Percentiles rank a stretch among this genome's conserved stretches.
phyloP scores from a whole-genome alignment of 169 alveolate species.

The Cryptosporidium felis region DNA sequence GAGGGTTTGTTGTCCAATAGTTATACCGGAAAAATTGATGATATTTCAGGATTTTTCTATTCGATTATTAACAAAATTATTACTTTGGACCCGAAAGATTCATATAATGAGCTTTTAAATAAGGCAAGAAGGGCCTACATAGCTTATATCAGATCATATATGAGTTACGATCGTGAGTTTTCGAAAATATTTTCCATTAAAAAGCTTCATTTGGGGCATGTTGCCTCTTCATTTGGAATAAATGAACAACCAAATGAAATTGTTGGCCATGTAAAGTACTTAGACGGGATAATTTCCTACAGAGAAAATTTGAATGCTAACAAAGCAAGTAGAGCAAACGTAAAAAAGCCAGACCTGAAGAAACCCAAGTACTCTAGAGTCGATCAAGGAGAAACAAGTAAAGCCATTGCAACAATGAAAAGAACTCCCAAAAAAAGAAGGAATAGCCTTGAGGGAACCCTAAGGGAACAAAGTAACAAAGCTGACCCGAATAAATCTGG shows the following conservation, averaged over 20 bases:
- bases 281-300: conserved; percentile 29
- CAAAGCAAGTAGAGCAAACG: neutral
- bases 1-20: conserved; percentile 43
- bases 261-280: conserved; percentile 24
- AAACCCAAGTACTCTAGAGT: no score
- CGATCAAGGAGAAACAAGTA: neutral
- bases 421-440: no score
- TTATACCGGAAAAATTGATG: conserved; percentile 43
- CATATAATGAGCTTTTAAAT: conserved; percentile 40
- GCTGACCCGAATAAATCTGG: conserved; percentile 13
- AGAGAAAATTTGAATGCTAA: conserved; percentile 15
- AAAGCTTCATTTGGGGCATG: conserved; percentile 60
- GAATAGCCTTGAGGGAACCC: no score
- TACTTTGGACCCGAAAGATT: conserved; percentile 40
- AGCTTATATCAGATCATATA: conserved; percentile 60
- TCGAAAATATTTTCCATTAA: conserved; percentile 57
- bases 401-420: neutral
- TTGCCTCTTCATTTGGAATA: conserved; percentile 68
- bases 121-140: conserved; percentile 69
- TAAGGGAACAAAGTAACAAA: neutral
- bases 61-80: conserved; percentile 54
- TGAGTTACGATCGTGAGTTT: conserved; percentile 60
- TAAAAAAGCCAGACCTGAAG: neutral
- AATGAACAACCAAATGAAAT: conserved; percentile 67
- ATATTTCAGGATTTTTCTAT: conserved; percentile 62